Percentiles rank a stretch among this genome's conserved stretches.
Conservation (phyloP, 257 asterid species). For the Solanum etuberosum region DNA sequence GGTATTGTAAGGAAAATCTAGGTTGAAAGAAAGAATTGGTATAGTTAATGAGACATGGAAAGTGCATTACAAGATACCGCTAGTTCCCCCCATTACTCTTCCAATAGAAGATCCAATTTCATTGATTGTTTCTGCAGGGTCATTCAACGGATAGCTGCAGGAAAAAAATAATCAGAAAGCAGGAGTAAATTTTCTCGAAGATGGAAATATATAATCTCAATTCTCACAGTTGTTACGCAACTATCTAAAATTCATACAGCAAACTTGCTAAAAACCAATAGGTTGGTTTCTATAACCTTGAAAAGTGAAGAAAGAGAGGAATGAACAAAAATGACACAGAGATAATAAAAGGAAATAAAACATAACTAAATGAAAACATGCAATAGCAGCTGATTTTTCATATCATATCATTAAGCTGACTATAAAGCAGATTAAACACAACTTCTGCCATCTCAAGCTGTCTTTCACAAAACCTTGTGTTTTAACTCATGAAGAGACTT, state of each 20-base stretch:
- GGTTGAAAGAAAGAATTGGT: background rate
- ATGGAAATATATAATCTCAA: background rate
- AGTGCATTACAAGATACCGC: conserved; percentile 69
- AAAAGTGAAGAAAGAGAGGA: background rate
- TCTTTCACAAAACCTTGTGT: background rate
- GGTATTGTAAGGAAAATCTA: background rate
- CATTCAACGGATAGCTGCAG: conserved; percentile 93
- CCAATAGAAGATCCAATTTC: conserved; percentile 77
- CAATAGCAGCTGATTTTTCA: background rate
- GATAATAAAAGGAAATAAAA: background rate
- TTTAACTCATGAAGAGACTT: background rate
- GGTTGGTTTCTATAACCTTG: background rate
- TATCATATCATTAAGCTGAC: background rate
- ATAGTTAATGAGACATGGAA: background rate
- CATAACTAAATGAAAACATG: background rate
- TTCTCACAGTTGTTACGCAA: background rate
- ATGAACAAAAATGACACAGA: background rate
- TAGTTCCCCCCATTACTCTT: conserved; percentile 99
- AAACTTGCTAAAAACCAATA: background rate
- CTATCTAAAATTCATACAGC: background rate
- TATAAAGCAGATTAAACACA: background rate
- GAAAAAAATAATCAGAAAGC: background rate
- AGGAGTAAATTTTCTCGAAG: background rate
- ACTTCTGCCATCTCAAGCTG: background rate
- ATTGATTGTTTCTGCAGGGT: conserved; percentile 71